Base-by-base conservation (phyloP, 441 rosid genomes). In the Brassica balearica region DNA sequence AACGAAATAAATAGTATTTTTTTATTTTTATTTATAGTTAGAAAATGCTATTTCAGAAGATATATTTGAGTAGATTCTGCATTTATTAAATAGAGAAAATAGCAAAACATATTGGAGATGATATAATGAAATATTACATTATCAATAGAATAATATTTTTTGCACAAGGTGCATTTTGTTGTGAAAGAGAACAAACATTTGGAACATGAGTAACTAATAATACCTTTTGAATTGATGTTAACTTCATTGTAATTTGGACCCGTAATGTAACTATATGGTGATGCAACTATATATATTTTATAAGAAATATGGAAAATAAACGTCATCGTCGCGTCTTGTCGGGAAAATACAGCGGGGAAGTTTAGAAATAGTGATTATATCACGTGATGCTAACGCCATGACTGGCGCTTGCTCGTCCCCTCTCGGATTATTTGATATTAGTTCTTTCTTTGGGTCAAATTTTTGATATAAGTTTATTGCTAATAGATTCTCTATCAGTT, bases 301-400 rank as follows among this genome's bases (percentile, higher is more conserved):
- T 15, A 51, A 5, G 23, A 12, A 3, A 5, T 32, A 66, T 56
- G 59, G 25, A 56, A 56, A 36, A 2, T 53, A 53, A 59, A 68
- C 29, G 48, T 75, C 10, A 17, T 75, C 32, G 48, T 75, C 67
- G 69, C 66, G 20, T 36, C 53, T n/a, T 68, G 34, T 51, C 58
- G 65, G 61, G 22, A 20, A 19, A 59, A 41, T 38, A 59, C 59
- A 58, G 10, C 32, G 3, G 61, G 29, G 20, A 68, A 48, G 58
- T 46, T 29, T 69, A 61, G 8, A 19, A 70, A 67, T 64, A 36
- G 71, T 48, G 65, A 77, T 65, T 55, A 4, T 27, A 65, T 77
- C 77, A 77, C 81, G 81, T 77, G 81, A 77, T 66, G 68, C 72
- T 12, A 65, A 77, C 76, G 81, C 81, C 76, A 43, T 51, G 32